Conservation (phyloP, 305 asterid species). For the Fraxinus latifolia region DNA sequence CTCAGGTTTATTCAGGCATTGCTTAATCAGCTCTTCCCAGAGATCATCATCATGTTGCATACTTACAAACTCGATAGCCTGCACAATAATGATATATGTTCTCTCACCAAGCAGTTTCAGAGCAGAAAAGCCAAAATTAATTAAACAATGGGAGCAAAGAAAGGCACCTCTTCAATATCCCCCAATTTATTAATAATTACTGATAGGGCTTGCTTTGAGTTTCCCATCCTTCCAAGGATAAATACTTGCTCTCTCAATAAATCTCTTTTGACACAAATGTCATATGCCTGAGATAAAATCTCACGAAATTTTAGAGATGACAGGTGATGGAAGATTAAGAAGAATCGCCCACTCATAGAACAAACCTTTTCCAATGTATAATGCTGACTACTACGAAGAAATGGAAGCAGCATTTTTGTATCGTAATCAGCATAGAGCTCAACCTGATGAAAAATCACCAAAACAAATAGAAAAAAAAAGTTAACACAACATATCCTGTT, state of each 20-base stretch:
- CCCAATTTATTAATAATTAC: constrained; percentile 83
- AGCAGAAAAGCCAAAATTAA: constrained; percentile 14
- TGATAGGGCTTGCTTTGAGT: constrained; percentile 78
- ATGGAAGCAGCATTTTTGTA: constrained; percentile 82
- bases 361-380: constrained; percentile 89
- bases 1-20: constrained; percentile 88
- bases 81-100: constrained; percentile 30
- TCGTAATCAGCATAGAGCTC: constrained; percentile 94
- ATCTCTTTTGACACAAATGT: constrained; percentile 68
- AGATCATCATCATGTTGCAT: constrained; percentile 97
- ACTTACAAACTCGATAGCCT: constrained; percentile 96
- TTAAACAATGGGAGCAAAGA: constrained; percentile 17
- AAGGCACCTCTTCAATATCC: constrained; percentile 76
- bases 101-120: constrained; percentile 20
- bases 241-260: constrained; percentile 84
- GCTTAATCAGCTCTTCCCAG: constrained; percentile 94
- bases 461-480: constrained; percentile 14
- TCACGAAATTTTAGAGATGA: constrained; percentile 21
- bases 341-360: constrained; percentile 17
- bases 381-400: constrained; percentile 96
- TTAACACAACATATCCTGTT: not conserved
- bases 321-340: constrained; percentile 14
- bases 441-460: constrained; percentile 49
- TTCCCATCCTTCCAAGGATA: constrained; percentile 98
- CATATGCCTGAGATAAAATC: constrained; percentile 69